These are phyloP conservation scores for Cutaneotrichosporon dermatis DNA, from an alignment of 1,284 basidiomycete genomes.

Conservation along the genomic window DNA sequence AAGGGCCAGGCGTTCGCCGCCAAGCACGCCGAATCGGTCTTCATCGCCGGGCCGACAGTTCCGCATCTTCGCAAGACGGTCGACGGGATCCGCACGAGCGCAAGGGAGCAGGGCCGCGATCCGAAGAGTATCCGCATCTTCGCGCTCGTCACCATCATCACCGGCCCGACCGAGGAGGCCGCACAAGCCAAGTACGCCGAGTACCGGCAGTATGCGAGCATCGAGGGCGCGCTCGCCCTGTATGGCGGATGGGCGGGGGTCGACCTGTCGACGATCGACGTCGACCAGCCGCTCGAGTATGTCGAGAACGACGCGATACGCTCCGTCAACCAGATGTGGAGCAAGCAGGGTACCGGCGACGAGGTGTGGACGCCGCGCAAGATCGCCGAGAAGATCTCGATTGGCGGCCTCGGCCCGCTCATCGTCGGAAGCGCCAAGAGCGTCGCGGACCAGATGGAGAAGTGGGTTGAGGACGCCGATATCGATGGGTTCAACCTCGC, in stretches of 20 bases:
- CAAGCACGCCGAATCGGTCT: constrained; percentile 46
- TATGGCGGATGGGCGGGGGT: constrained; percentile 34
- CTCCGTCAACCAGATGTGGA: constrained; percentile 20
- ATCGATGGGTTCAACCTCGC: constrained; percentile 21
- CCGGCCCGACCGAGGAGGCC: constrained; percentile 33
- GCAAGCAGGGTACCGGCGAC: constrained; percentile 13
- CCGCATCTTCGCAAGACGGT: constrained; percentile 6
- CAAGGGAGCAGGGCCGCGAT: constrained; percentile 36
- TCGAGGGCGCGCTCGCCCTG: constrained; percentile 41
- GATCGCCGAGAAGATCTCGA: constrained; percentile 16
- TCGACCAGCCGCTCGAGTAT: constrained; percentile 18
- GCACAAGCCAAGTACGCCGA: constrained; percentile 37
- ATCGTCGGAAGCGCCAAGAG: constrained; percentile 10
- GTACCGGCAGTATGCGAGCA: constrained; percentile 25
- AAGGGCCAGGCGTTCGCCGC: constrained; percentile 42
- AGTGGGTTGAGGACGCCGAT: constrained; percentile 14
- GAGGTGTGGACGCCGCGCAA: constrained; percentile 18
- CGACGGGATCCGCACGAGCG: constrained; percentile 9
- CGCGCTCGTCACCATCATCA: constrained; percentile 28
- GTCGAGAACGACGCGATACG: constrained; percentile 21
- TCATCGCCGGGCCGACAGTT: constrained; percentile 26
- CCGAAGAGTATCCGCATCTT: constrained; percentile 36
- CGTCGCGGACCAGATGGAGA: constrained; percentile 15
- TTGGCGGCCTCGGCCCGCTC: constrained; percentile 19
- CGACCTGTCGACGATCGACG: constrained; percentile 8